Evolutionary conservation across 176 grass and related monocot species (phyloP).

Genomic region (Aechmea fasciata): DNA sequence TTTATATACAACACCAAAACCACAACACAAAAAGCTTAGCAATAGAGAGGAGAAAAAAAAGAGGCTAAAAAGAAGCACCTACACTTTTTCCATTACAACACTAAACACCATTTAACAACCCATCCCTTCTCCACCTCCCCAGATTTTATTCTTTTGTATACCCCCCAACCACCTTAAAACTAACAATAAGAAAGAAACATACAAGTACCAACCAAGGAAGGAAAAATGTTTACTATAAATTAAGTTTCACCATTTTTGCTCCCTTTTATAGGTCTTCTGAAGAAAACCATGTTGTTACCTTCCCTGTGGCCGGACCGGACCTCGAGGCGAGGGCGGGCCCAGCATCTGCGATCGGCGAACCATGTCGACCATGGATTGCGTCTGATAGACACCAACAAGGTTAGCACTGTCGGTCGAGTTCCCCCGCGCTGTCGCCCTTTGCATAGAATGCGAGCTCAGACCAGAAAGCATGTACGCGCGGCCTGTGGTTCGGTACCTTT

Average conservation of each 20-base stretch:
- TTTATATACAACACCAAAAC: too few relatives aligned
- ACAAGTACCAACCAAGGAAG: not conserved
- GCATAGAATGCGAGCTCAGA: slow-evolving; percentile 88
- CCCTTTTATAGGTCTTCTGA: not conserved
- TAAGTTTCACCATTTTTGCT: not conserved
- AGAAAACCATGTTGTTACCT: too few relatives aligned
- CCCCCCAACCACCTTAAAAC: not conserved
- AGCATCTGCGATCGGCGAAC: slow-evolving; percentile 55
- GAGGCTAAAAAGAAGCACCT: too few relatives aligned
- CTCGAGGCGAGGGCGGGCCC: slow-evolving; percentile 19
- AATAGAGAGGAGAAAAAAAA: too few relatives aligned
- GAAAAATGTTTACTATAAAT: not conserved
- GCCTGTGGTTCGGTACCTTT: slow-evolving; percentile 58
- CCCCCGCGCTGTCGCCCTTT: slow-evolving; percentile 72
- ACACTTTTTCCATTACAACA: too few relatives aligned
- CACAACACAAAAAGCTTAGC: too few relatives aligned
- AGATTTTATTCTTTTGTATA: not conserved
- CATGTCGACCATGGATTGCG: slow-evolving; percentile 87
- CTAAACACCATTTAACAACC: too few relatives aligned
- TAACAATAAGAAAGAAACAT: not conserved
- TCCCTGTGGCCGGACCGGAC: not conserved
- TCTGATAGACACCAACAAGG: slow-evolving; percentile 63
- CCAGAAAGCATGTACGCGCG: slow-evolving; percentile 84
- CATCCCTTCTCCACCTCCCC: not conserved
- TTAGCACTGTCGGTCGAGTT: slow-evolving; percentile 67